Percentiles rank a stretch among this genome's conserved stretches.
Evolutionary conservation across 495 filamentous ascomycete species (phyloP).

Genomic region (Neurospora sp.): DNA sequence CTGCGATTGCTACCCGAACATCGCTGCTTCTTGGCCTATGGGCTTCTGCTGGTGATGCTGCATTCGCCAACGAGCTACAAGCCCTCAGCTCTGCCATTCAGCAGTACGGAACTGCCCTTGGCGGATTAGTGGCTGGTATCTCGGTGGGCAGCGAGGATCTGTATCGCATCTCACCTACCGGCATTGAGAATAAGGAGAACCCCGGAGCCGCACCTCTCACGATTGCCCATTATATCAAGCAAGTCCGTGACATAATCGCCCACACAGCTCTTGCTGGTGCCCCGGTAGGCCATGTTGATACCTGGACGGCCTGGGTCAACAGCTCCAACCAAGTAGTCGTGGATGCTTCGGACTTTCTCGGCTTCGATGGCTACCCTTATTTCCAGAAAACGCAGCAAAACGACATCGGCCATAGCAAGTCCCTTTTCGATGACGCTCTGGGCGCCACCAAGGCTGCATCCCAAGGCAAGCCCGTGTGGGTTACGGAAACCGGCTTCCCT

Average conservation of each 20-base stretch:
- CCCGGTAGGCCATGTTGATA: conserved; percentile 80
- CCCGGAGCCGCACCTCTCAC: conserved; percentile 46
- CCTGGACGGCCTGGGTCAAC: conserved; percentile 82
- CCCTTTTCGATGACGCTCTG: conserved; percentile 54
- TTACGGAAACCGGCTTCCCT: conserved; percentile 89
- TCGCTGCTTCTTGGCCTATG: conserved; percentile 69
- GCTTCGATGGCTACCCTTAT: conserved; percentile 67
- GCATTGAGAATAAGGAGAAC: conserved; percentile 29
- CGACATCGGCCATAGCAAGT: conserved; percentile 48
- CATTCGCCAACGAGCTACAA: conserved; percentile 56
- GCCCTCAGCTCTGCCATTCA: conserved; percentile 55
- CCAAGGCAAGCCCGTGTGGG: conserved; percentile 65
- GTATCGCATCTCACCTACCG: conserved; percentile 63
- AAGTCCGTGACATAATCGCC: conserved; percentile 48
- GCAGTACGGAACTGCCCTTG: conserved; percentile 52
- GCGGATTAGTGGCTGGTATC: conserved; percentile 64
- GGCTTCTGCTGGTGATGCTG: conserved; percentile 56
- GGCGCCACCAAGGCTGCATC: conserved; percentile 46
- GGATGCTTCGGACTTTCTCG: conserved; percentile 62
- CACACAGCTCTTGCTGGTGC: conserved; percentile 45
- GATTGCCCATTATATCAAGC: conserved; percentile 55
- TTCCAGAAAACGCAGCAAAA: conserved; percentile 60
- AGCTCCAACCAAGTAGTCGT: conserved; percentile 60
- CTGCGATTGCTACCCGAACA: conserved; percentile 64
- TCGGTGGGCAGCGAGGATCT: conserved; percentile 87